These are phyloP conservation scores for Alternaria postmessia DNA, from an alignment of 2,329 filamentous ascomycete genomes.

Conservation along the genomic window DNA sequence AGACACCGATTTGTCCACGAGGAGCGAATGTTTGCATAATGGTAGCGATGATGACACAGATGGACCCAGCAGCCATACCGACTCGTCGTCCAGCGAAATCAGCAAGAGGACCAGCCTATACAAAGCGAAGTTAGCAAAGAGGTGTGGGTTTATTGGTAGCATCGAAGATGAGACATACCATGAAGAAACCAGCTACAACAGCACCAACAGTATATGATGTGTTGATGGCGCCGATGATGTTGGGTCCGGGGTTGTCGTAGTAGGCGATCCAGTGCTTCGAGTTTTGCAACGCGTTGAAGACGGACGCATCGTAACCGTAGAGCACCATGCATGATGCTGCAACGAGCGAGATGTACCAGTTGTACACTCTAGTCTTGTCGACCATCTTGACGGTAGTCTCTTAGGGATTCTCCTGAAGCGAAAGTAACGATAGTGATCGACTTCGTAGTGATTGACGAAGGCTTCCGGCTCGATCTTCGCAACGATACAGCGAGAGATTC, in stretches of 20 bases:
- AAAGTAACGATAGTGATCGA: neutral
- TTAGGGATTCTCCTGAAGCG: neutral
- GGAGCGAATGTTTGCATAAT: slow-evolving; percentile 74
- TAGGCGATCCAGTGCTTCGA: slow-evolving; percentile 72
- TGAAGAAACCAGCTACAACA: slow-evolving; percentile 74
- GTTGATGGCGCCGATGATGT: slow-evolving; percentile 67
- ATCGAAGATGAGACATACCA: slow-evolving; percentile 38
- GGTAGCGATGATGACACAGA: slow-evolving; percentile 72
- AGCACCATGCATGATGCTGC: slow-evolving; percentile 78
- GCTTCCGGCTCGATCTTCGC: slow-evolving; percentile 21
- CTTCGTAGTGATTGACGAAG: neutral
- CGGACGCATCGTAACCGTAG: slow-evolving; percentile 77
- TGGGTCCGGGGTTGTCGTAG: slow-evolving; percentile 62
- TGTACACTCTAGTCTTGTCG: slow-evolving; percentile 54
- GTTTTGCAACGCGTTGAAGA: slow-evolving; percentile 76
- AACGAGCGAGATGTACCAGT: slow-evolving; percentile 71
- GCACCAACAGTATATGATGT: slow-evolving; percentile 76
- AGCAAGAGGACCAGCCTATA: slow-evolving; percentile 65
- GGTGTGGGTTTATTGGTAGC: neutral
- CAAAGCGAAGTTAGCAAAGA: neutral
- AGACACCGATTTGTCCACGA: slow-evolving; percentile 65
- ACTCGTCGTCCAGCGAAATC: slow-evolving; percentile 69
- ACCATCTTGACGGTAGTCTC: slow-evolving; percentile 40
- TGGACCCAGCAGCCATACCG: slow-evolving; percentile 71
- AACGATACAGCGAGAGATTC: slow-evolving; percentile 28